These are phyloP conservation scores for Phialophora verrucosa DNA, from an alignment of 2,329 filamentous ascomycete species.

Conservation along the genomic window DNA sequence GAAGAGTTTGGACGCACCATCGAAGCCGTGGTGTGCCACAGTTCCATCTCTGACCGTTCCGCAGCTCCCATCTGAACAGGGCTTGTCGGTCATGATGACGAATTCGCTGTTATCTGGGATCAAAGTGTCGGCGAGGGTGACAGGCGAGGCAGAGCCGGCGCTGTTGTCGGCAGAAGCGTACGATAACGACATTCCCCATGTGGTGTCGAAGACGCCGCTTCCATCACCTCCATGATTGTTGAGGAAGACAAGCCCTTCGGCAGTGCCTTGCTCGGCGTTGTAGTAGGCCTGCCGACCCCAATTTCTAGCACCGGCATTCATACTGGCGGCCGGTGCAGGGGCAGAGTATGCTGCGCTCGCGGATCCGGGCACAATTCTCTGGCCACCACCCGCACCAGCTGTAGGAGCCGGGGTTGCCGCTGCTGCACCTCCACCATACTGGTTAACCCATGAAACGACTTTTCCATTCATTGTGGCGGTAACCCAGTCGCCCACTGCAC, in stretches of 20 bases:
- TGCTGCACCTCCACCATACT: conserved; percentile 46
- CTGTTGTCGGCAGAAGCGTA: conserved; percentile 58
- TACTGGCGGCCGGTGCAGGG: conserved; percentile 18
- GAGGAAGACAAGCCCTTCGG: conserved; percentile 63
- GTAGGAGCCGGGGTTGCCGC: conserved; percentile 12
- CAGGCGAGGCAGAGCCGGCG: conserved; percentile 53
- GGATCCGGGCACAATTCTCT: conserved; percentile 6
- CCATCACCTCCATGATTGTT: conserved; percentile 63
- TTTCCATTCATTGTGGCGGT: conserved; percentile 65
- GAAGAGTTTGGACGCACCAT: conserved; percentile 72
- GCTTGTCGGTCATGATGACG: conserved; percentile 57
- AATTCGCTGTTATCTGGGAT: conserved; percentile 59
- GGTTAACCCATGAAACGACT: conserved; percentile 64
- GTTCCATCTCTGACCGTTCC: conserved; percentile 56
- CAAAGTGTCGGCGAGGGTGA: conserved; percentile 57
- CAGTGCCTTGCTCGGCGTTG: conserved; percentile 49
- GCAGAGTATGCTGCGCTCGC: conserved; percentile 48
- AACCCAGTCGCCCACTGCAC: conserved; percentile 57
- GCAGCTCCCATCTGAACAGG: conserved; percentile 55
- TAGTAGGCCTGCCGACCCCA: conserved; percentile 59
- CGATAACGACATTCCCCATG: conserved; percentile 64
- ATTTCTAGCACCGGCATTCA: conserved; percentile 35
- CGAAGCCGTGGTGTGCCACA: conserved; percentile 69
- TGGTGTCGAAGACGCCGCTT: conserved; percentile 61
- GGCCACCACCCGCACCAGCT: conserved; percentile 7